Evolutionary conservation across 2,329 filamentous ascomycete species (phyloP), one percentile per base, ranked within the genome.

Genomic region (Calonectria pauciramosa): DNA sequence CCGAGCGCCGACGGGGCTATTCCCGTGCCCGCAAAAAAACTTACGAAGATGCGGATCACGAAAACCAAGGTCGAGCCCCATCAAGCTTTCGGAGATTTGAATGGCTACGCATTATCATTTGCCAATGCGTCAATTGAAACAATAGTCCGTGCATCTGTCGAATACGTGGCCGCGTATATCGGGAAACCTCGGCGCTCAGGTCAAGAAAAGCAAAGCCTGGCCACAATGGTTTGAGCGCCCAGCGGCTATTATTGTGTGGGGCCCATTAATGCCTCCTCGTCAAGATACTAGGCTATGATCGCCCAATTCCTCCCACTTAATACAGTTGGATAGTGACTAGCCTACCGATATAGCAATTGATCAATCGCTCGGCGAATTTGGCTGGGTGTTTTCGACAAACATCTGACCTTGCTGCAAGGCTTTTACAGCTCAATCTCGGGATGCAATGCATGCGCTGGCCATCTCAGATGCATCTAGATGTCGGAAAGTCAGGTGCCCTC

Each of bases 171-270:
- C 36, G 56, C 23, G 36, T 63, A 38, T 60, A 63, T 63, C 56
- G 56, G 56, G 14, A 63, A 63, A 63, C 56, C 34, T 63, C 56
- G 56, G 56, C 56, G 14, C 56, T 63, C 36, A 41, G 36, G 23
- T 63, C 56, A 63, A 41, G 23, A 63, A 63, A 63, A 63, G 56
- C 56, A 63, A 63, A 63, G 56, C 23, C 56, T 38, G 56, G 56
- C 34, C 56, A 63, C 56, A 63, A 41, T 63, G 14, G 56, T 26
- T 63, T 63, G 56, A 63, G 44, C 14, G 34, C 23, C 23, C 34
- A 38, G 56, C 34, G 23, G 26, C 30, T 32, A 32, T 26, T 56
- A 13, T 32, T 63, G 56, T 23, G 56, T 23, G 56, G 56, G 56
- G n/a, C 56, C 23, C n/a, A 38, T 63, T 41, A 63, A 63, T 63